Evolutionary conservation across 257 asterid genomes (phyloP).

Genomic region (Penstemon davidsonii): DNA sequence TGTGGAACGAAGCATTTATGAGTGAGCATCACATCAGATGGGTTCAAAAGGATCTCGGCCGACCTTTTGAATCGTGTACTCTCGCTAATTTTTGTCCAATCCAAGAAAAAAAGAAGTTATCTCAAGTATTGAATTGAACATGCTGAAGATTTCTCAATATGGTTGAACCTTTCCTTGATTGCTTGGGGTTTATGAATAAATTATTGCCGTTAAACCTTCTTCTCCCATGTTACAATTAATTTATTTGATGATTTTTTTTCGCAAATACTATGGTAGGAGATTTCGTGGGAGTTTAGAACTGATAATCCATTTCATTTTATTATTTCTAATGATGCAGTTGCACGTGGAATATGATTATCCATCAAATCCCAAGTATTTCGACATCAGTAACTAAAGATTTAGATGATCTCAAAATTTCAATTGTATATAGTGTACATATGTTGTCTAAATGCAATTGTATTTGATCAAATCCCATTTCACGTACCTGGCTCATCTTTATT

Average conservation of each 20-base stretch:
- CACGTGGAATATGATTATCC: constrained; percentile 82
- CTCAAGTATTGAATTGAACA: neutral
- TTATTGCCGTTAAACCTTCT: no score
- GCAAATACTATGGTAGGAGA: no score
- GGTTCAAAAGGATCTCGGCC: no score
- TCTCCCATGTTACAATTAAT: no score
- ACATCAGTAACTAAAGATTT: constrained; percentile 46
- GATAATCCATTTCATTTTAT: no score
- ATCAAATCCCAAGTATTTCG: constrained; percentile 79
- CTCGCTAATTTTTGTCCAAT: no score
- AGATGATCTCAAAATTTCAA: constrained; percentile 28
- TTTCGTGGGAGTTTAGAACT: no score
- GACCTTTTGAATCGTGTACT: no score
- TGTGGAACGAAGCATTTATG: no score
- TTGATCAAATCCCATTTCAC: constrained; percentile 25
- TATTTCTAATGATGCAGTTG: constrained; percentile 53
- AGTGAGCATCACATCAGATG: no score
- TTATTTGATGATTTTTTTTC: no score
- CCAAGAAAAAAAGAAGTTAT: no score
- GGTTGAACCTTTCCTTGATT: neutral
- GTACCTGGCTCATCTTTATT: constrained; percentile 36
- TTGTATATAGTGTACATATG: constrained; percentile 48
- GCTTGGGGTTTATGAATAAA: neutral
- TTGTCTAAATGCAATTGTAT: constrained; percentile 33
- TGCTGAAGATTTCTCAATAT: neutral